Conservation (phyloP, 2,329 filamentous ascomycete species). For the Botryosphaeria dothidea region DNA sequence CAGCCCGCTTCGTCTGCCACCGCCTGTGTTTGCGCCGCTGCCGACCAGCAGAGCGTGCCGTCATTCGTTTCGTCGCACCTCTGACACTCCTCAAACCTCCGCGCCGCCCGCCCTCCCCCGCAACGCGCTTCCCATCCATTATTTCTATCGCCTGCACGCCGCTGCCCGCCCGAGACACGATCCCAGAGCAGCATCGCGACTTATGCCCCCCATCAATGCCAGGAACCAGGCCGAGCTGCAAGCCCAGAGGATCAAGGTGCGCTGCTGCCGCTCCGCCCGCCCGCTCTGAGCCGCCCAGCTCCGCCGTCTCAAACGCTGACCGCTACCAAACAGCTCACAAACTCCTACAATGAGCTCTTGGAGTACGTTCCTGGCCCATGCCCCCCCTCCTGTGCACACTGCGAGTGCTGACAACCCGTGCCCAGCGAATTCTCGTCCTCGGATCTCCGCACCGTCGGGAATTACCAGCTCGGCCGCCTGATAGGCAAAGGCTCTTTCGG, state of each 20-base stretch:
- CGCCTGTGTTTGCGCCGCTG: slow-evolving; percentile 9
- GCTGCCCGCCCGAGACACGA: neutral
- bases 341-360: slow-evolving; percentile 93
- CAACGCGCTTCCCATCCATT: slow-evolving; percentile 7
- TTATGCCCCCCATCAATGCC: slow-evolving; percentile 31
- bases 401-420: slow-evolving; percentile 11
- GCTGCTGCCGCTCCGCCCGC: slow-evolving; percentile 21
- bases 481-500: slow-evolving; percentile 98
- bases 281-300: slow-evolving; percentile 3
- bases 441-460: slow-evolving; percentile 89
- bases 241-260: slow-evolving; percentile 61
- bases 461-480: slow-evolving; percentile 86
- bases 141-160: slow-evolving; percentile 16
- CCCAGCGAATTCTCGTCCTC: slow-evolving; percentile 87
- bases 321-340: slow-evolving; percentile 70
- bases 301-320: slow-evolving; percentile 11
- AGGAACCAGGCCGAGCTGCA: slow-evolving; percentile 58
- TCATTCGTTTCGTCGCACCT: slow-evolving; percentile 18
- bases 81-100: slow-evolving; percentile 16
- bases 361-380: slow-evolving; percentile 63
- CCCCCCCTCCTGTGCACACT: slow-evolving; percentile 3
- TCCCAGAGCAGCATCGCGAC: slow-evolving; percentile 9
- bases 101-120: slow-evolving; percentile 13
- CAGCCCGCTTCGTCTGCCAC: slow-evolving; percentile 9
- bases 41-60: slow-evolving; percentile 13